Conservation (phyloP, 1,284 basidiomycete genomes). For the Phellopilus nigrolimitatus region DNA sequence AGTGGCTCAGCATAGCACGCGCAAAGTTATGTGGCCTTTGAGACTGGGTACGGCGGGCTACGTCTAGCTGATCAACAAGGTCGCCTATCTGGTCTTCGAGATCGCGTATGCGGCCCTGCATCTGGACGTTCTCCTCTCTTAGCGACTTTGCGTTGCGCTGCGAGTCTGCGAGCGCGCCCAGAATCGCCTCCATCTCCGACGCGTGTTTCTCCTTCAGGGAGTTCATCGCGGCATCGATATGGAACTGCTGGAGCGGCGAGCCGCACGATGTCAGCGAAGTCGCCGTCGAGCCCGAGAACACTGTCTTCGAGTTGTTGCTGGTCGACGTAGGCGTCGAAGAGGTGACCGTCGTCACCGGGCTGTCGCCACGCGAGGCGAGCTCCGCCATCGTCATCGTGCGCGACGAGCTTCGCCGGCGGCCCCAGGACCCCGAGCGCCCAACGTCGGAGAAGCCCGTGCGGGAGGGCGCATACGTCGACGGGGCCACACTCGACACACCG, state of each 20-base stretch:
- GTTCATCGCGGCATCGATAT: conserved; percentile 32
- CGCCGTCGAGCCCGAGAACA: conserved; percentile 30
- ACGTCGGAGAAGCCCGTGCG: conserved; percentile 1
- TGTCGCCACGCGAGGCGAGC: conserved; percentile 13
- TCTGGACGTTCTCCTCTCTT: conserved; percentile 60
- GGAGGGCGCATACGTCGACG: conserved; percentile 7
- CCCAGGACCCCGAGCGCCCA: background rate
- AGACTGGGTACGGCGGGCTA: conserved; percentile 14
- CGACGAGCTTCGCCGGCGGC: conserved; percentile 1
- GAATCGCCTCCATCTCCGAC: conserved; percentile 60
- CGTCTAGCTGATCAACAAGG: conserved; percentile 21
- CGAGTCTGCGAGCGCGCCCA: conserved; percentile 66
- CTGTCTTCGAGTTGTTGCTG: conserved; percentile 11
- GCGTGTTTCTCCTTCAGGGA: conserved; percentile 59
- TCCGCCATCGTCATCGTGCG: conserved; percentile 16
- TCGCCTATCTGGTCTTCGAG: conserved; percentile 40
- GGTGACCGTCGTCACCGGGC: conserved; percentile 13
- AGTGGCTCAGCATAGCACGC: conserved; percentile 1
- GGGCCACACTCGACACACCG: background rate
- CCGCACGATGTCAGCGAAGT: conserved; percentile 34
- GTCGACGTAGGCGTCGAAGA: conserved; percentile 4
- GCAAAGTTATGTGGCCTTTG: background rate
- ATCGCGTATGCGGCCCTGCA: conserved; percentile 50
- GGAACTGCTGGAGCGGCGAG: conserved; percentile 26
- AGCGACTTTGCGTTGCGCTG: conserved; percentile 58